Evolutionary conservation across 2,329 filamentous ascomycete species (phyloP), one percentile per base, ranked within the genome.

Genomic region (Apiospora malaysiana): DNA sequence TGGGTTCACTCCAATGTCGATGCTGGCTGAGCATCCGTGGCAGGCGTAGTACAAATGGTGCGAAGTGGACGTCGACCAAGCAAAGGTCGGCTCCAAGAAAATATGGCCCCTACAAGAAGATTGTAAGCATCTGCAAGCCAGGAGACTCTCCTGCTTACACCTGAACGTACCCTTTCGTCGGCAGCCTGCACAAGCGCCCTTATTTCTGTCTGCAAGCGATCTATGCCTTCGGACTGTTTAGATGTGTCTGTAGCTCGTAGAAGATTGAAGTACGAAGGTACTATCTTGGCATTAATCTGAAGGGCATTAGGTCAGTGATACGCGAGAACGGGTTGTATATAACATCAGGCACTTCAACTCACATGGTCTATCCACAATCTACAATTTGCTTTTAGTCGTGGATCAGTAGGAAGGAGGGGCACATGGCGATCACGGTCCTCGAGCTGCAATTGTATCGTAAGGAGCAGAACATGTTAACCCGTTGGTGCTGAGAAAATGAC

Each of bases 301-400:
- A 27, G 6, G 27, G 43, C 14, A 37, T 68, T 27, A 68, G 43
- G 27, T 40, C 2, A 21, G 16, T 23, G 56, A 2, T 40, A n/a
- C 18, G 40, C 9, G 25, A 7, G 51, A 18, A 21, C 27, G 21
- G 18, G 32, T 18, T 63, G 8, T 9, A 21, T 16, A 25, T n/a
- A 66, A 40, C 9, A 37, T 14, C 43, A 7, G 49, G 14, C 9
- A 67, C 51, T 10, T 37, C 69, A 42, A 79, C 88, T 80, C 82
- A 94, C 90, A 83, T 96, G 93, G 74, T 95, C 92, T 37, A 90
- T 87, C 94, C 94, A 97, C 12, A 96, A 82, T 59, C 94, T 89
- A 71, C 90, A 94, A 70, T 92, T 89, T 1, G 94, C 94, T 74
- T 91, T 90, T 18, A 90, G 81, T 76, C 92, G 90, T 1, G 92